Evolutionary conservation across 2,329 filamentous ascomycete genomes (phyloP).

Genomic region (Phoma sp.): DNA sequence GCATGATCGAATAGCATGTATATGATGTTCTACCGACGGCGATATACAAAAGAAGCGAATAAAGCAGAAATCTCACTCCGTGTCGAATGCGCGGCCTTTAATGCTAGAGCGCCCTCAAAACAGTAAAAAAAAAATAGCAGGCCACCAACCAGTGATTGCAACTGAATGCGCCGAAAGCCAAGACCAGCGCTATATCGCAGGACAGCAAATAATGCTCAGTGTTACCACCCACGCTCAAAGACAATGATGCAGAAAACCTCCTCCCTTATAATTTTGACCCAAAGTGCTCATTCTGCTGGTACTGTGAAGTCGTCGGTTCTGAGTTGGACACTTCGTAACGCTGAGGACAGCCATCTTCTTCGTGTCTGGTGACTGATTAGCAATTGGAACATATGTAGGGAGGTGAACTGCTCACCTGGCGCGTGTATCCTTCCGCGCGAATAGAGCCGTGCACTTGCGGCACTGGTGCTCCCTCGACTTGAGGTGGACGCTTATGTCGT

Average conservation of each 20-base stretch:
- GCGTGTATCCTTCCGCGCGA: constrained; percentile 84
- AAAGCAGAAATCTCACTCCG: neutral
- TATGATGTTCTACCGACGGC: neutral
- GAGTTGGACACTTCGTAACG: constrained; percentile 47
- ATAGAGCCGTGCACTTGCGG: constrained; percentile 72
- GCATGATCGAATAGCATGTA: neutral
- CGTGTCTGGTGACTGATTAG: constrained; percentile 64
- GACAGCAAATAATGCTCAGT: constrained; percentile 5
- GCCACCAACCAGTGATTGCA: neutral
- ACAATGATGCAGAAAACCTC: neutral
- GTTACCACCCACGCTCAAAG: constrained; percentile 16
- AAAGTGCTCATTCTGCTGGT: constrained; percentile 10
- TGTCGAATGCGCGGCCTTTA: neutral
- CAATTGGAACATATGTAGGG: neutral
- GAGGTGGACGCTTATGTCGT: constrained; percentile 71
- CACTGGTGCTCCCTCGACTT: constrained; percentile 76
- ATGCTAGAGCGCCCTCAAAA: neutral
- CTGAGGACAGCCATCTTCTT: constrained; percentile 77
- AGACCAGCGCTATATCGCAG: constrained; percentile 2
- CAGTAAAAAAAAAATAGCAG: neutral
- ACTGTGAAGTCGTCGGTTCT: constrained; percentile 22
- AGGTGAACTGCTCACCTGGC: constrained; percentile 66
- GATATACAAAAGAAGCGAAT: neutral
- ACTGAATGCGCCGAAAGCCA: neutral
- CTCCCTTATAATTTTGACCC: constrained; percentile 3